Percentiles rank a stretch among this genome's conserved stretches.
Conservation (phyloP, 257 asterid species). For the Vinca minor region DNA sequence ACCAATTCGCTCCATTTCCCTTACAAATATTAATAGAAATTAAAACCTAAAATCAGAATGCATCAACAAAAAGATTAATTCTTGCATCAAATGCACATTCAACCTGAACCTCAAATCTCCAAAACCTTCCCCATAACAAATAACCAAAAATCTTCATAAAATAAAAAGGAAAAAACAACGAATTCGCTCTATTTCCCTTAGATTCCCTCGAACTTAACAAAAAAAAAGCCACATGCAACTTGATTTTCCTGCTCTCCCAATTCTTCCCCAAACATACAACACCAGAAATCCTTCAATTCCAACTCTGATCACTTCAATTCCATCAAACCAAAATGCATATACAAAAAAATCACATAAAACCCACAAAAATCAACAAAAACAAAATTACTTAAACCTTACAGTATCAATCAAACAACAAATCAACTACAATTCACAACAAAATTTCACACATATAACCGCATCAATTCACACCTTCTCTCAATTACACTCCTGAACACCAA, state of each 20-base stretch:
- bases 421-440: neutral
- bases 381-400: slow-evolving; percentile 7
- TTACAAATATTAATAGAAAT: no score
- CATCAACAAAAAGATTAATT: no score
- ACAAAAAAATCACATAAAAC: neutral
- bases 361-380: no score
- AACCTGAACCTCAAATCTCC: neutral
- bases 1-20: no score
- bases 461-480: neutral
- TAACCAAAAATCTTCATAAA: no score
- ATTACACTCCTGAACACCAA: no score
- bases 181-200: neutral
- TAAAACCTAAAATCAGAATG: no score
- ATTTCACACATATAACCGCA: neutral
- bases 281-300: neutral
- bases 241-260: neutral
- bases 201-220: neutral
- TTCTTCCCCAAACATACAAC: neutral
- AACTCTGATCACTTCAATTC: slow-evolving; percentile 3
- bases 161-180: neutral
- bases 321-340: slow-evolving; percentile 7
- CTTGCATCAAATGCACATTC: no score
- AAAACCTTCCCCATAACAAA: neutral
- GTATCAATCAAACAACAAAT: slow-evolving; percentile 8
- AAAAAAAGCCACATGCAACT: slow-evolving; percentile 9